Base-by-base conservation (phyloP, 164 flowering plant species). In the Aristolochia fimbriata region DNA sequence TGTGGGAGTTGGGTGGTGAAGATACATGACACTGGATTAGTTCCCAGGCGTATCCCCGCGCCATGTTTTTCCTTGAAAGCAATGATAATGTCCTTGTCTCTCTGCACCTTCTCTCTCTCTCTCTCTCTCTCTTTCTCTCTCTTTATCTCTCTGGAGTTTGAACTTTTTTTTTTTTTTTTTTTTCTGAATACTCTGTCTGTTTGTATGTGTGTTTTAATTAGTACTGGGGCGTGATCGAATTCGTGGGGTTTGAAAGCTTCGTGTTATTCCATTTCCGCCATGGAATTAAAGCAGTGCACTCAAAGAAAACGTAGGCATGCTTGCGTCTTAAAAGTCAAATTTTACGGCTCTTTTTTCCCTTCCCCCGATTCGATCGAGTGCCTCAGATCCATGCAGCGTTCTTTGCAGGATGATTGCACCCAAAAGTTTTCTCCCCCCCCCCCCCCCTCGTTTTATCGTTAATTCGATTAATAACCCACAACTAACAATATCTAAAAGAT, bases 251-350 rank as follows among this genome's bases (percentile, higher is more conserved):
- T 23, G 77, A 69, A 64, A 67, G 69, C 30, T 27, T 27, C 30
- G 30, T 27, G 3, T 27, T 27, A 2, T 27, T 67, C 63, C n/a
- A n/a, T n/a, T 65, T 69, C 53, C 60, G 58, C 51, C 25, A 59
- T 37, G 12, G 47, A 69, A 27, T 27, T 27, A 81, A 15, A 47
- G 4, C 19, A 52, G 82, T 82, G 83, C 63, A 76, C 80, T 80
- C 89, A 77, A 80, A 78, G 76, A 68, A 37, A 70, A 72, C 58
- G 46, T 8, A 72, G 55, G 45, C 82, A 68, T 73, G 81, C 77
- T 67, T 71, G 41, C 58, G 62, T 58, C 64, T 62, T 25, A 50
- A 72, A 76, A 81, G 84, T 81, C 89, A 69, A 74, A 65, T 68
- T 80, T 80, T 74, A 58, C 81, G 84, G 79, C 84, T 27, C 30